Percentiles rank a stretch among this genome's conserved stretches.
These are phyloP conservation scores for Chalciporus sp. DNA, from an alignment of 1,284 basidiomycete genomes.

Conservation along the genomic window DNA sequence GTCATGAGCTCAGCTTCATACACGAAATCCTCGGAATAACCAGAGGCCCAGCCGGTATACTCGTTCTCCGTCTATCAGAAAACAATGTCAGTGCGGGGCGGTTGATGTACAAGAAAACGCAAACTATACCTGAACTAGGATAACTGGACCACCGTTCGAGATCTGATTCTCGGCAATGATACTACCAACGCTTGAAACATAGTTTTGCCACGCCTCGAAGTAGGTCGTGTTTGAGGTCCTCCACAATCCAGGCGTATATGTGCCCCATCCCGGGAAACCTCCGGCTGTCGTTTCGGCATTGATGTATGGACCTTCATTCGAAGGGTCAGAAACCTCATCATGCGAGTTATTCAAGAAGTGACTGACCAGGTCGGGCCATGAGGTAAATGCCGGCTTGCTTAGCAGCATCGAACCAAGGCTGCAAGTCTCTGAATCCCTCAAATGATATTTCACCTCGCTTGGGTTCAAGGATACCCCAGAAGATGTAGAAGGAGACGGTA, in stretches of 20 bases:
- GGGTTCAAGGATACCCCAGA: conserved; percentile 48
- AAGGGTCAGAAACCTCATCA: neutral
- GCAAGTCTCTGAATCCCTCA: conserved; percentile 48
- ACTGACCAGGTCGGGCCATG: conserved; percentile 46
- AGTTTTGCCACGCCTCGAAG: conserved; percentile 44
- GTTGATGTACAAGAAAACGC: neutral
- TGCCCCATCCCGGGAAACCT: conserved; percentile 54
- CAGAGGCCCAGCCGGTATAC: conserved; percentile 43
- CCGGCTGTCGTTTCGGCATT: conserved; percentile 57
- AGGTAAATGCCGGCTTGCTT: conserved; percentile 48
- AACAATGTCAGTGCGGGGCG: neutral
- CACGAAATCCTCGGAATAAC: conserved; percentile 44
- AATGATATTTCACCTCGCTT: conserved; percentile 48
- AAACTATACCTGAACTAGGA: conserved; percentile 49
- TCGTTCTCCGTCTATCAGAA: conserved; percentile 50
- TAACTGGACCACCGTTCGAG: conserved; percentile 52
- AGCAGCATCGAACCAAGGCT: conserved; percentile 50
- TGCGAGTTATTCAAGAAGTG: neutral
- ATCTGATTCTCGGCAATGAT: conserved; percentile 53
- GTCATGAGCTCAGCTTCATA: conserved; percentile 45
- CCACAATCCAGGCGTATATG: conserved; percentile 47
- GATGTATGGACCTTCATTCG: conserved; percentile 46
- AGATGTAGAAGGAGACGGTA: conserved; percentile 48
- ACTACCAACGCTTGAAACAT: conserved; percentile 41
- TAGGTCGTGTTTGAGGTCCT: conserved; percentile 47